Percentiles rank a stretch among this genome's conserved stretches.
Evolutionary conservation across 2,329 filamentous ascomycete species (phyloP).

Genomic region (Amauroascus verrucosus): DNA sequence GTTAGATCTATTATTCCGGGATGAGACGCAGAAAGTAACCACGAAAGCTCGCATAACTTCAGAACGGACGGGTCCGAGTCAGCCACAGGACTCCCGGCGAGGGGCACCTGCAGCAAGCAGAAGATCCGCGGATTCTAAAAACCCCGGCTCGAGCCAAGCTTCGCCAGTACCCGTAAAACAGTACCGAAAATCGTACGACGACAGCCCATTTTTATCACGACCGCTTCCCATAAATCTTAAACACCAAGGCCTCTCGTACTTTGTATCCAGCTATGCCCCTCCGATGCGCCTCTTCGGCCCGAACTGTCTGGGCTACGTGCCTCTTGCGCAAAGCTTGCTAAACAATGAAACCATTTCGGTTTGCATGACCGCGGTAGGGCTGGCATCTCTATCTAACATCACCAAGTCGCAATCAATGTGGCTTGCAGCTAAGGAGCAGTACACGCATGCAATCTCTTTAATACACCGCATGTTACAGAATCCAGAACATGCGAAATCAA

Average conservation of each 20-base stretch:
- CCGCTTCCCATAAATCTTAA: constrained; percentile 14
- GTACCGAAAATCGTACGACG: not conserved
- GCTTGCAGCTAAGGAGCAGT: constrained; percentile 43
- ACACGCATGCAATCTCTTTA: constrained; percentile 44
- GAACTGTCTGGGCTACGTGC: constrained; percentile 20
- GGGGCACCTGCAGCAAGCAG: not conserved
- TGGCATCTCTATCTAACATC: constrained; percentile 49
- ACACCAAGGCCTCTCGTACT: constrained; percentile 30
- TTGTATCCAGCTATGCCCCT: constrained; percentile 28
- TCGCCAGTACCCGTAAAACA: not conserved
- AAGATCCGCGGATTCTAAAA: not conserved
- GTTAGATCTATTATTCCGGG: constrained; percentile 55
- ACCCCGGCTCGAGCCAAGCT: not conserved
- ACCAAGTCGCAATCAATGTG: constrained; percentile 40
- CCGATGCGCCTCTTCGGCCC: constrained; percentile 23
- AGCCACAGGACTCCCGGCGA: not conserved
- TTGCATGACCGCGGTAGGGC: constrained; percentile 48
- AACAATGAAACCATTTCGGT: constrained; percentile 30
- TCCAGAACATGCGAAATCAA: constrained; percentile 27
- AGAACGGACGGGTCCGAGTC: not conserved
- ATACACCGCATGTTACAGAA: constrained; percentile 28
- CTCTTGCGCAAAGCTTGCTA: constrained; percentile 17
- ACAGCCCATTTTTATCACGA: not conserved
- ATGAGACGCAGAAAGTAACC: constrained; percentile 54
- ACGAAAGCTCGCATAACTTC: constrained; percentile 37